These are phyloP conservation scores for Monilinia aucupariae DNA, from an alignment of 2,329 filamentous ascomycete species.

Conservation along the genomic window DNA sequence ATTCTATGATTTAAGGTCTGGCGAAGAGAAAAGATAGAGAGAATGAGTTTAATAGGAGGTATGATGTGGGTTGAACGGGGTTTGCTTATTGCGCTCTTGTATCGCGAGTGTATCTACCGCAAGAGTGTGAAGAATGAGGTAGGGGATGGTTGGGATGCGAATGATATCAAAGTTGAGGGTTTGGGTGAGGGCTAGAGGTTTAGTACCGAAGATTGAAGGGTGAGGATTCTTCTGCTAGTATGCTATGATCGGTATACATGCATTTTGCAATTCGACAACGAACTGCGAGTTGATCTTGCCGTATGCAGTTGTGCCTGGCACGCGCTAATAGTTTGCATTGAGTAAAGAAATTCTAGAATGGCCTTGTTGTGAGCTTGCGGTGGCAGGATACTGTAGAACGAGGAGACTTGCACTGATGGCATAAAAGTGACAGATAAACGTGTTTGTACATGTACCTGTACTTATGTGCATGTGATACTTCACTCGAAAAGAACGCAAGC, in stretches of 20 bases:
- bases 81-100: neutral
- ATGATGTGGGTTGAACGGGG: too few species aligned
- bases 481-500: neutral
- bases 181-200: neutral
- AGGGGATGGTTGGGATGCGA: neutral
- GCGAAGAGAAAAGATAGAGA: too few species aligned
- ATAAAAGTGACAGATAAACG: neutral
- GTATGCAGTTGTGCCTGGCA: neutral
- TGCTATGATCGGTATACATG: neutral
- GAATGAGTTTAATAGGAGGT: too few species aligned
- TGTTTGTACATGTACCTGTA: neutral
- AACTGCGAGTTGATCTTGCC: neutral
- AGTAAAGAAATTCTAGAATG: neutral
- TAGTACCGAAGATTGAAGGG: neutral
- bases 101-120: too few species aligned
- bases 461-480: neutral
- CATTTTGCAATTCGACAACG: neutral
- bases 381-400: neutral
- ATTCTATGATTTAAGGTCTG: too few species aligned
- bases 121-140: neutral
- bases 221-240: neutral
- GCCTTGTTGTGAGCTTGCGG: neutral
- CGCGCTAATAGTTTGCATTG: too few species aligned
- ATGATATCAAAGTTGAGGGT: neutral
- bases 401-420: neutral